A percentile compares a stretch with the other conserved stretches of the same genome.
These are phyloP conservation scores for Chrysopogon serrulatus DNA, from an alignment of 176 grass and related monocot genomes.

Conservation along the genomic window DNA sequence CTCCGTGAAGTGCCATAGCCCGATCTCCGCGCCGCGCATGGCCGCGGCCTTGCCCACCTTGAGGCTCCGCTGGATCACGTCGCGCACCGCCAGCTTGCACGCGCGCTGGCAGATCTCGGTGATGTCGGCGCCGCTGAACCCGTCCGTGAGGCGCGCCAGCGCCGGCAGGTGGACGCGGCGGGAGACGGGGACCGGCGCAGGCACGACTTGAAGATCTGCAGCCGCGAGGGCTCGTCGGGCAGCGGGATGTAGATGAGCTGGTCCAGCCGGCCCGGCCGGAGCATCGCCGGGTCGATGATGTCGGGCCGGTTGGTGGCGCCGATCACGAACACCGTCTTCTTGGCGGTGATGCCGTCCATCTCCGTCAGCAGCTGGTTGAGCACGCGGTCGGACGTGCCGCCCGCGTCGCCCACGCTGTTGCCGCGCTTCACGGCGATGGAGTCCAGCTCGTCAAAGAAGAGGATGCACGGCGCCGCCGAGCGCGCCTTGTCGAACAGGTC, in stretches of 20 bases:
- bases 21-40: conserved; percentile 26
- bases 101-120: conserved; percentile 44
- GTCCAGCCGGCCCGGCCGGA: conserved; percentile 50
- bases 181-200: conserved; percentile 5
- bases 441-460: conserved; percentile 56
- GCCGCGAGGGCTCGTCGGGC: conserved; percentile 27
- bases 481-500: conserved; percentile 45
- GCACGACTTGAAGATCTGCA: conserved; percentile 40
- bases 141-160: conserved; percentile 12
- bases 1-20: conserved; percentile 14
- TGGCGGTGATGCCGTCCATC: conserved; percentile 53
- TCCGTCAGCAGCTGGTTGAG: conserved; percentile 47
- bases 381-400: conserved; percentile 27
- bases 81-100: conserved; percentile 41
- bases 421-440: conserved; percentile 37
- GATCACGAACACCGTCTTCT: conserved; percentile 50
- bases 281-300: conserved; percentile 52
- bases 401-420: conserved; percentile 18
- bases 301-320: conserved; percentile 52
- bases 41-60: background rate
- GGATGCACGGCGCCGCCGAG: conserved; percentile 35
- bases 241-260: conserved; percentile 48
- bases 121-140: conserved; percentile 48
- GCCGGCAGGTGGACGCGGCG: conserved; percentile 27
- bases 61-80: conserved; percentile 17